These are phyloP conservation scores for Tuber melanosporum DNA, from an alignment of 495 filamentous ascomycete genomes.

Conservation along the genomic window DNA sequence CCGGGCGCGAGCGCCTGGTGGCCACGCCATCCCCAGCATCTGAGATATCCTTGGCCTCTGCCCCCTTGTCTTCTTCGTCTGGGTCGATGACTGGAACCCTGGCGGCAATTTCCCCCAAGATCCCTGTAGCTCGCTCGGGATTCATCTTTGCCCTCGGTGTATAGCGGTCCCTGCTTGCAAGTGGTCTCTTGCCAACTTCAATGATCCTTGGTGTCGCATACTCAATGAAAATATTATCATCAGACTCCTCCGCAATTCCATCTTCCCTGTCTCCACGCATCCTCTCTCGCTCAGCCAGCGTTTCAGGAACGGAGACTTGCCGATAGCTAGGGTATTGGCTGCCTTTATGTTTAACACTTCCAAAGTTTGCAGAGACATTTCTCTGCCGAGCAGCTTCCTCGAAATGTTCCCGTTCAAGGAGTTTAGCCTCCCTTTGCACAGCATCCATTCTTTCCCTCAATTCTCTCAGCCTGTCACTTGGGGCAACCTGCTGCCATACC, in stretches of 20 bases:
- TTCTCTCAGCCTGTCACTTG: constrained; percentile 85
- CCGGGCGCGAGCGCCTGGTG: constrained; percentile 69
- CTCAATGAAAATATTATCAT: constrained; percentile 44
- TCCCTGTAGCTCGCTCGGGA: constrained; percentile 62
- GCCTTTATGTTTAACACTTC: constrained; percentile 15
- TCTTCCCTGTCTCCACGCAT: constrained; percentile 21
- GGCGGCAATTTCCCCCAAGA: constrained; percentile 72
- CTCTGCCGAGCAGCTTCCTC: constrained; percentile 49
- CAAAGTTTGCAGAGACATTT: constrained; percentile 31
- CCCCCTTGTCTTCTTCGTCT: constrained; percentile 61
- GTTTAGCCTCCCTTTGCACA: constrained; percentile 45
- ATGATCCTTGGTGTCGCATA: constrained; percentile 47
- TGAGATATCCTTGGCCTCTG: constrained; percentile 28
- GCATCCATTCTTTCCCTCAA: constrained; percentile 91
- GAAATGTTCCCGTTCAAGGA: constrained; percentile 47
- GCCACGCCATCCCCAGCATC: constrained; percentile 56
- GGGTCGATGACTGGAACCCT: constrained; percentile 68
- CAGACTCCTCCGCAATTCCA: constrained; percentile 35
- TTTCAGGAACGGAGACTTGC: constrained; percentile 29
- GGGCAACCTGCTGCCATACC: constrained; percentile 78
- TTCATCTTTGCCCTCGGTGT: constrained; percentile 68
- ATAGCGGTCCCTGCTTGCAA: constrained; percentile 24
- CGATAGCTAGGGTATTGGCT: constrained; percentile 8
- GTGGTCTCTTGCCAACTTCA: constrained; percentile 30
- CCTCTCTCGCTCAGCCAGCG: constrained; percentile 32